These are phyloP conservation scores for Neophaeococcomyces mojaviensis DNA, from an alignment of 2,329 filamentous ascomycete genomes.

Conservation along the genomic window DNA sequence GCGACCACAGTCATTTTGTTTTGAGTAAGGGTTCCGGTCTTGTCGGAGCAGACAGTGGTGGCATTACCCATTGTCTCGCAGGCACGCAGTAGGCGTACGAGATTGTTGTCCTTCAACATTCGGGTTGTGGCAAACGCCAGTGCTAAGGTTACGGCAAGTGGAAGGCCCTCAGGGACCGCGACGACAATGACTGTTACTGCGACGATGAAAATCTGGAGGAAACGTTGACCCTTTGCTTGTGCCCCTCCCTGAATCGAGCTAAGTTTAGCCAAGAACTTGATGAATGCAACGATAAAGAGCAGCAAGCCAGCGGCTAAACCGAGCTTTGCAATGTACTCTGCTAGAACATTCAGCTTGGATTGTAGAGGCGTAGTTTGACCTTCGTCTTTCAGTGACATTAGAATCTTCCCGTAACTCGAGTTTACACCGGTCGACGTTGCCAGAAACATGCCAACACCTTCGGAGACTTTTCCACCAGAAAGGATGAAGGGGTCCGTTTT, in stretches of 20 bases:
- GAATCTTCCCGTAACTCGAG: slow-evolving; percentile 67
- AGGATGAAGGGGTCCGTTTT: slow-evolving; percentile 75
- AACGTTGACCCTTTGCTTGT: slow-evolving; percentile 48
- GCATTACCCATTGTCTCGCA: slow-evolving; percentile 60
- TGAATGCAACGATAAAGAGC: slow-evolving; percentile 71
- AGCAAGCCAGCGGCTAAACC: slow-evolving; percentile 64
- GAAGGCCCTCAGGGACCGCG: slow-evolving; percentile 54
- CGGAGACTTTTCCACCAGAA: slow-evolving; percentile 68
- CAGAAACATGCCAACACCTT: slow-evolving; percentile 67
- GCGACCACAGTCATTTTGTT: slow-evolving; percentile 57
- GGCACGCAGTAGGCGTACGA: slow-evolving; percentile 52
- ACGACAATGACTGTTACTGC: slow-evolving; percentile 54
- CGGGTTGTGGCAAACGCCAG: slow-evolving; percentile 56
- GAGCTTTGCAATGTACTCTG: slow-evolving; percentile 72
- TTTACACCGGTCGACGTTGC: slow-evolving; percentile 68
- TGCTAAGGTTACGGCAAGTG: slow-evolving; percentile 54
- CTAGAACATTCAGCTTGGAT: slow-evolving; percentile 67
- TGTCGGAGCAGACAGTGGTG: slow-evolving; percentile 58
- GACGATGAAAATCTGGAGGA: slow-evolving; percentile 52
- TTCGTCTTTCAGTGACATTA: slow-evolving; percentile 70
- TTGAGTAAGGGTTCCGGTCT: slow-evolving; percentile 58
- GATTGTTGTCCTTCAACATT: slow-evolving; percentile 57
- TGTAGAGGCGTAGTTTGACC: slow-evolving; percentile 72
- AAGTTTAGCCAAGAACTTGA: slow-evolving; percentile 64
- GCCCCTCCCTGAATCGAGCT: slow-evolving; percentile 41